phyloP scores from a whole-genome alignment of 257 asterid genomes.

The Lycium barbarum region DNA sequence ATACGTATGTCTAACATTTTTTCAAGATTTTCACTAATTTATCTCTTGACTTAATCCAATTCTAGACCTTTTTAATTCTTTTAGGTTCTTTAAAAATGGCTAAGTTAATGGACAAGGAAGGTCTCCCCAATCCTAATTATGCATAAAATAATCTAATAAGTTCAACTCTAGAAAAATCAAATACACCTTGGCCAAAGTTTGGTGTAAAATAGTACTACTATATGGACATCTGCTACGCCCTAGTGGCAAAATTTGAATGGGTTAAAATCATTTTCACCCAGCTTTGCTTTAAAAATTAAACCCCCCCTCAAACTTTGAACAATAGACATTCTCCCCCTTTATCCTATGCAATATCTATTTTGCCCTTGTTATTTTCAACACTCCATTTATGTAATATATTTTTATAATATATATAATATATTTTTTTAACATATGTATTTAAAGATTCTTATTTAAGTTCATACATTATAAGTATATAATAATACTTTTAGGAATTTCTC shows the following conservation, averaged over 20 bases:
- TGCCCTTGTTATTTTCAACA: too few relatives aligned
- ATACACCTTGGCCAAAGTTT: neutral
- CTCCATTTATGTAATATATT: too few relatives aligned
- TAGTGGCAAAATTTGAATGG: neutral
- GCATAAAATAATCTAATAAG: neutral
- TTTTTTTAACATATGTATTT: too few relatives aligned
- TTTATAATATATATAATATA: too few relatives aligned
- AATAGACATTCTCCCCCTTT: too few relatives aligned
- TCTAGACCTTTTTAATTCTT: neutral
- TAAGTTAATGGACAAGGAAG: neutral
- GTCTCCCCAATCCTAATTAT: neutral
- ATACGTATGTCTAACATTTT: neutral
- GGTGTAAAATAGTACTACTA: neutral
- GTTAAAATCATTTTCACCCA: too few relatives aligned
- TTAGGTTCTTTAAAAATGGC: neutral
- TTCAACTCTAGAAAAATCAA: neutral
- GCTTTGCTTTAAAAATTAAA: too few relatives aligned
- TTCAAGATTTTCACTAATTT: neutral
- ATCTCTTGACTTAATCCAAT: neutral
- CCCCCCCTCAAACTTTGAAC: too few relatives aligned
- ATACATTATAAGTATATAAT: too few relatives aligned
- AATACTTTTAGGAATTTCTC: too few relatives aligned
- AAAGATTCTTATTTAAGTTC: too few relatives aligned
- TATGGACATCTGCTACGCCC: neutral
- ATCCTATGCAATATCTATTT: too few relatives aligned